Evolutionary conservation across 345 rosid genomes (phyloP).

Genomic region (Firmiana major): DNA sequence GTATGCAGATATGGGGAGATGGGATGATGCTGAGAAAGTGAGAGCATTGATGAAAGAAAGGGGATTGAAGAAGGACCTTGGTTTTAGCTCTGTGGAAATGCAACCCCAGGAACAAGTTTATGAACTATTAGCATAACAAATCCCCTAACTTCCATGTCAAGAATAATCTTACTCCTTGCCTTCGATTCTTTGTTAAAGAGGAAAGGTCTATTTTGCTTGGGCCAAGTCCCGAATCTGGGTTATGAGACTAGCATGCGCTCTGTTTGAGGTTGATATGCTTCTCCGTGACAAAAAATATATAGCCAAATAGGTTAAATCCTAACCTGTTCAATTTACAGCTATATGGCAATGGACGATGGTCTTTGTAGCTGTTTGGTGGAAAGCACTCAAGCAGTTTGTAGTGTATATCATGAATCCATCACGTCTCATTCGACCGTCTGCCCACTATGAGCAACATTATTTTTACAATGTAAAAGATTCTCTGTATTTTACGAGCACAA

Average conservation of each 20-base stretch:
- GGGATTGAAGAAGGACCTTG: slow-evolving; percentile 41
- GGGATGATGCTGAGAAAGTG: slow-evolving; percentile 38
- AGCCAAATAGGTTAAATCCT: too few relatives aligned
- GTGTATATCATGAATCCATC: not conserved
- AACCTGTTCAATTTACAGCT: too few relatives aligned
- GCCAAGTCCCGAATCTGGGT: not conserved
- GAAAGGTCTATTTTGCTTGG: not conserved
- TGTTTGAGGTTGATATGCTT: not conserved
- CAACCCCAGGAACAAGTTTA: slow-evolving; percentile 10
- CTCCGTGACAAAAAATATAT: too few relatives aligned
- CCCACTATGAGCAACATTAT: not conserved
- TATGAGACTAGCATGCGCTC: not conserved
- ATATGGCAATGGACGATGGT: too few relatives aligned
- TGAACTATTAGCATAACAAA: not conserved
- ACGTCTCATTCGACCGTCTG: too few relatives aligned
- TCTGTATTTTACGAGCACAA: not conserved
- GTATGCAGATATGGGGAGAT: slow-evolving; percentile 52
- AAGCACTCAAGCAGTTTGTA: not conserved
- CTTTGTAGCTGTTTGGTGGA: not conserved
- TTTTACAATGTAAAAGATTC: not conserved
- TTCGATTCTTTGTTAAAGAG: not conserved
- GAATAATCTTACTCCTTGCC: not conserved
- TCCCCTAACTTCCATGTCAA: not conserved
- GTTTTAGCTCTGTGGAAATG: slow-evolving; percentile 33
- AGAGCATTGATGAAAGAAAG: slow-evolving; percentile 38